A percentile compares a stretch with the other conserved stretches of the same genome.
Evolutionary conservation across 176 grass and related monocot species (phyloP).

Genomic region (Zizania latifolia): DNA sequence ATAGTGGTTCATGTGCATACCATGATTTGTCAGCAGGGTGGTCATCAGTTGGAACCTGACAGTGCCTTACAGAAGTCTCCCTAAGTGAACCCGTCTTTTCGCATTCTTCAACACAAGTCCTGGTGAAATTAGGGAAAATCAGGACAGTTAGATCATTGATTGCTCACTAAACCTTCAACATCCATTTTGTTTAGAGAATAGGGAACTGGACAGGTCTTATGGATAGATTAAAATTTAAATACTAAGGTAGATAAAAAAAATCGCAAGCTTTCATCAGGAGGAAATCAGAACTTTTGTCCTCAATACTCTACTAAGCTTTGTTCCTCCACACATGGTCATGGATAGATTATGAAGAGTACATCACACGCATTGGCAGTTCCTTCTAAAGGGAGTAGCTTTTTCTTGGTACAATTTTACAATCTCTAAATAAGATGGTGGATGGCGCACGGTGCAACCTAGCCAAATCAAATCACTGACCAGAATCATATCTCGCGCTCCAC

Average conservation of each 20-base stretch:
- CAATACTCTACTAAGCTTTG: not conserved
- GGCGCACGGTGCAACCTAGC: not conserved
- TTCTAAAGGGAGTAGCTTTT: not conserved
- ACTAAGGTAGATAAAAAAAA: not conserved
- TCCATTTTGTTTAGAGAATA: not conserved
- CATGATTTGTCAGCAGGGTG: conserved; percentile 47
- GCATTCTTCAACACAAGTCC: conserved; percentile 58
- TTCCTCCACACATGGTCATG: not conserved
- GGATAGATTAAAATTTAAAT: not conserved
- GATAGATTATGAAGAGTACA: not conserved
- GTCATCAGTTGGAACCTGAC: conserved; percentile 38
- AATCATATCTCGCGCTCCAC: not conserved
- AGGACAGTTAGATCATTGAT: not conserved
- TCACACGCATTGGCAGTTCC: not conserved
- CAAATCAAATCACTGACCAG: not conserved
- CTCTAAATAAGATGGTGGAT: not conserved
- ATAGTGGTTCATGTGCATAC: conserved; percentile 78
- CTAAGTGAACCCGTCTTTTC: conserved; percentile 60
- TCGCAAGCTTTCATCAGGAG: not conserved
- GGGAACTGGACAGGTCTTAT: not conserved
- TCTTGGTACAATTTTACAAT: not conserved
- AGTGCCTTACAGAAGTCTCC: conserved; percentile 56
- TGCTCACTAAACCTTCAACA: not conserved
- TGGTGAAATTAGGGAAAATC: not conserved
- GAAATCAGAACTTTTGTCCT: not conserved